Base-by-base conservation (phyloP, 1,284 basidiomycete species). In the Ceratobasidium sp. region DNA sequence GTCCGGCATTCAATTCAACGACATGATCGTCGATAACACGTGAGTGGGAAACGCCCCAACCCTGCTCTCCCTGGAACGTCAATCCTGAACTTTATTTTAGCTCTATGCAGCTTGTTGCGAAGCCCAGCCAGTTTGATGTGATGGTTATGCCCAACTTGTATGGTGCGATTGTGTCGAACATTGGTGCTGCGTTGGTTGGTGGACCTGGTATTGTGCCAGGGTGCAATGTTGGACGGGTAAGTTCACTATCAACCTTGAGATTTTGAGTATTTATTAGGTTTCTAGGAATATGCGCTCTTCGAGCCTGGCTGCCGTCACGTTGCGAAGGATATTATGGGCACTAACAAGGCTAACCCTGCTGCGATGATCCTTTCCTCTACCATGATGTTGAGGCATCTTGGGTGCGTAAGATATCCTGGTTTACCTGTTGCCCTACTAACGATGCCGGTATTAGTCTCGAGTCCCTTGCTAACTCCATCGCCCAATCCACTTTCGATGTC, bases 21-120 rank as follows among this genome's bases (percentile, higher is more conserved):
- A 97, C 83, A 99, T 99, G 97, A 99, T 99, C 77, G 95, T 98
- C 77, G 96, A 98, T 84, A 98, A 98, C 87, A 97, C 96, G 90
- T 94, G 80, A 74, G 90, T 81, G 26, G 41, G 8, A 26, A n/a
- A 1, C 30, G 38, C 50, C 49, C 62, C 30, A 69, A 32, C 64
- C 44, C 28, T 28, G 3, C 38, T 21, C 21, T 70, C 6, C 61
- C 44, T 54, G 28, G 35, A 11, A 54, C 28, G 23, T 58, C 32
- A 8, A 43, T 16, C 61, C 18, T 46, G 30, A 73, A 54, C 43
- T 70, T 47, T 35, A 69, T 44, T 67, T 21, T 77, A 95, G 92
- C 73, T 97, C 96, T 66, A 98, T 99, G 97, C 97, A 99, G 84
- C 91, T 99, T 77, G 97, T 98, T 76, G 93, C 95, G 55, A 93